phyloP scores from a whole-genome alignment of 2,329 filamentous ascomycete species.

The Stemphylium vesicarium region DNA sequence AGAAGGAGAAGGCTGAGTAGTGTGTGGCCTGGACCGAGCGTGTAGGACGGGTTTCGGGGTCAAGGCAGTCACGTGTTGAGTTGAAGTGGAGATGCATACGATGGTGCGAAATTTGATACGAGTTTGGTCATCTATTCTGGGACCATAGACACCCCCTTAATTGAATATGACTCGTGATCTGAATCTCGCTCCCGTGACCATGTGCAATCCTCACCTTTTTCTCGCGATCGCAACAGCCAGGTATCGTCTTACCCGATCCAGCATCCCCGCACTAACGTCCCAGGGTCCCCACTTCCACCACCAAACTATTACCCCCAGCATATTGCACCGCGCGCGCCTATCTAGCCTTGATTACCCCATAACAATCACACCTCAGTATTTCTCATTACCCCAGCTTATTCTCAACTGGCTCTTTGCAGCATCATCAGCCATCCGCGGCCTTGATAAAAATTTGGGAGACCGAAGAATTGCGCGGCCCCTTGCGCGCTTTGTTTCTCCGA shows the following conservation, averaged over 20 bases:
- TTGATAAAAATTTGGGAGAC: background rate
- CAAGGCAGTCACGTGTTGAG: background rate
- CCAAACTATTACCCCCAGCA: slow-evolving; percentile 17
- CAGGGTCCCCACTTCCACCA: background rate
- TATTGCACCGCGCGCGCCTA: slow-evolving; percentile 1
- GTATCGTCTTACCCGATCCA: background rate
- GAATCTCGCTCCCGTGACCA: background rate
- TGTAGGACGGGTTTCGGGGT: background rate
- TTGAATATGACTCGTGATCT: background rate
- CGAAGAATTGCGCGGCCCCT: slow-evolving; percentile 9
- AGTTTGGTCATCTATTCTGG: background rate
- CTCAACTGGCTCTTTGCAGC: background rate
- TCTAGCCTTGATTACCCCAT: background rate
- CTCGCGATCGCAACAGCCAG: background rate
- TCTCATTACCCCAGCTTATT: background rate
- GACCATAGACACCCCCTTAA: too few species aligned
- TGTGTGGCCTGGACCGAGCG: slow-evolving; percentile 39
- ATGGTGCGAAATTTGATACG: background rate
- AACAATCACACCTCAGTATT: slow-evolving; percentile 13
- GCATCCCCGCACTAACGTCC: slow-evolving; percentile 4
- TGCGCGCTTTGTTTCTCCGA: slow-evolving; percentile 12
- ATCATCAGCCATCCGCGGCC: slow-evolving; percentile 7
- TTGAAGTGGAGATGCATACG: too few species aligned
- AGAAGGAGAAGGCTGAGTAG: slow-evolving; percentile 45
- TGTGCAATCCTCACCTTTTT: background rate